Percentiles rank a stretch among this genome's conserved stretches.
Evolutionary conservation across 352 stramenopile genomes (phyloP).

Genomic region (Phytopythium oedochilum): DNA sequence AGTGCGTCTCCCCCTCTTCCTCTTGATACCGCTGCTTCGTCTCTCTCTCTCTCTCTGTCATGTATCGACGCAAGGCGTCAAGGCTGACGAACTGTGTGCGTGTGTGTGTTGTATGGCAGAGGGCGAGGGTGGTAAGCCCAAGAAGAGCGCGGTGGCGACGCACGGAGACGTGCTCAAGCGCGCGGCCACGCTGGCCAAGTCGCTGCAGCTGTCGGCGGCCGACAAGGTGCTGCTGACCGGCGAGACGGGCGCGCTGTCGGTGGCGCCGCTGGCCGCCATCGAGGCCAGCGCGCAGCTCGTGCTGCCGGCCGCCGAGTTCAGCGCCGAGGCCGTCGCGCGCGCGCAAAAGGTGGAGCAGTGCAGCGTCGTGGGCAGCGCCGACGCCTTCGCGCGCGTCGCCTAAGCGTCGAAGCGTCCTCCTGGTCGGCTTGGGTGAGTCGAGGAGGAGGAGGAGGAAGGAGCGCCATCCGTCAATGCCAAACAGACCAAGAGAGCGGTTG

Average conservation of each 20-base stretch:
- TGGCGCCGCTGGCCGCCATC: constrained; percentile 72
- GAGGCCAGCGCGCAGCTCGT: constrained; percentile 72
- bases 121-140: constrained; percentile 67
- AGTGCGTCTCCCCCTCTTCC: constrained; percentile 39
- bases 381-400: constrained; percentile 84
- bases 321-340: constrained; percentile 63
- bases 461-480: too few relatives aligned
- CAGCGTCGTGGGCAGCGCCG: constrained; percentile 69
- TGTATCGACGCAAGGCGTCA: too few relatives aligned
- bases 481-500: too few relatives aligned
- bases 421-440: too few relatives aligned
- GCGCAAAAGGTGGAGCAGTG: constrained; percentile 73
- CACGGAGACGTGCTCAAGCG: constrained; percentile 81
- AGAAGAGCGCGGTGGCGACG: constrained; percentile 74
- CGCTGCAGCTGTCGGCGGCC: constrained; percentile 59
- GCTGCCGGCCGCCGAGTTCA: constrained; percentile 66
- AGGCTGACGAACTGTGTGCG: not conserved
- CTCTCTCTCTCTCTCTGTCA: not conserved
- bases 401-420: too few relatives aligned
- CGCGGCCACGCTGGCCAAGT: constrained; percentile 61
- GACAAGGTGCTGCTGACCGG: constrained; percentile 85
- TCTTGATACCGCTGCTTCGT: not conserved
- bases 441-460: too few relatives aligned
- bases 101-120: too few relatives aligned
- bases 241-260: constrained; percentile 56